A percentile compares a stretch with the other conserved stretches of the same genome.
Conservation (phyloP, 179 eudicot genomes). For the Amaranthus tricolor region DNA sequence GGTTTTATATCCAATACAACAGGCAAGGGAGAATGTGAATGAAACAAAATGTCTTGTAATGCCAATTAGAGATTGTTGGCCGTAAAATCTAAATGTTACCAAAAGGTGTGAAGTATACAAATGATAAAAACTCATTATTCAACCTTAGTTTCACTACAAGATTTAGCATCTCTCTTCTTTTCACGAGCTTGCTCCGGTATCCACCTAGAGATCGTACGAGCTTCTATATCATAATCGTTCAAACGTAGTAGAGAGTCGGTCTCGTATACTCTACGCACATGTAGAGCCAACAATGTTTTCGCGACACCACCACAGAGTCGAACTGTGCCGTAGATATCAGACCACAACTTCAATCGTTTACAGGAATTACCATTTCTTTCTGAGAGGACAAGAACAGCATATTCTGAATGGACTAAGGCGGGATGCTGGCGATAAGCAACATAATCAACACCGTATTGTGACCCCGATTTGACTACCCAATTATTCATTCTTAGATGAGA, state of each 20-base stretch:
- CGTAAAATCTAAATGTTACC: too few relatives aligned
- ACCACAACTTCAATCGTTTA: slow-evolving; percentile 55
- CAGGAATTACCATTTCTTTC: slow-evolving; percentile 23
- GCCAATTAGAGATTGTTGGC: too few relatives aligned
- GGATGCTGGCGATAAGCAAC: slow-evolving; percentile 73
- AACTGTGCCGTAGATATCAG: slow-evolving; percentile 19
- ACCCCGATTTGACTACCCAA: slow-evolving; percentile 68
- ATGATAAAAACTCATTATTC: too few relatives aligned
- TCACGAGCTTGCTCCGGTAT: slow-evolving; percentile 55
- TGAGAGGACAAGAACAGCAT: slow-evolving; percentile 53
- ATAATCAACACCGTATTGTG: slow-evolving; percentile 69
- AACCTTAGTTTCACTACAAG: neutral
- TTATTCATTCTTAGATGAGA: slow-evolving; percentile 54
- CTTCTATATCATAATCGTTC: slow-evolving; percentile 41
- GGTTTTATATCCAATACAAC: too few relatives aligned
- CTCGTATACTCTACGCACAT: slow-evolving; percentile 5
- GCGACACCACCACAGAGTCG: slow-evolving; percentile 38
- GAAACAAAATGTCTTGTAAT: too few relatives aligned
- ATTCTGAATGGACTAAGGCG: slow-evolving; percentile 65
- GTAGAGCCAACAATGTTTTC: slow-evolving; percentile 23
- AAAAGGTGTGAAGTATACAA: too few relatives aligned
- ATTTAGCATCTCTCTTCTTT: slow-evolving; percentile 20
- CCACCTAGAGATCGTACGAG: slow-evolving; percentile 49
- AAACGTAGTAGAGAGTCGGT: slow-evolving; percentile 38
- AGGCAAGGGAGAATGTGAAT: too few relatives aligned